phyloP scores from a whole-genome alignment of 177 flowering plant genomes.

The Telopea speciosissima region DNA sequence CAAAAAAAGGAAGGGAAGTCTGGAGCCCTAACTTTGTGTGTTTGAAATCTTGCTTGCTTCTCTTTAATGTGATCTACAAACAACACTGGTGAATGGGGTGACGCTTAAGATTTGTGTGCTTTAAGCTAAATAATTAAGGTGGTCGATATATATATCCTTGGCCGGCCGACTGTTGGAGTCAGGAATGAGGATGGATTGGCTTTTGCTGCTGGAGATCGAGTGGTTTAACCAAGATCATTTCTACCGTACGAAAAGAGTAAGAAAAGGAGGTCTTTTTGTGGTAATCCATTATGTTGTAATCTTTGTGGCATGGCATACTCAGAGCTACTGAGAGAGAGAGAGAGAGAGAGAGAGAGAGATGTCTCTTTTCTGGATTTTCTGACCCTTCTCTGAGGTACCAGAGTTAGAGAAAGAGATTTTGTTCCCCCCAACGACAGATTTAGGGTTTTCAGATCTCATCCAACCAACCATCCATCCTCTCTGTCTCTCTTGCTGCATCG shows the following conservation, averaged over 20 bases:
- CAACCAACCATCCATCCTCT: no score
- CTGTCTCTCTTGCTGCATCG: no score
- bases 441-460: no score
- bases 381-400: not conserved
- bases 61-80: not conserved
- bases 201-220: not conserved
- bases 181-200: not conserved
- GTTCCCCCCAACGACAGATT: no score
- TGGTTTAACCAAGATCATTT: not conserved
- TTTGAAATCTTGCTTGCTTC: not conserved
- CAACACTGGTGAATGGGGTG: not conserved
- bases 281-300: not conserved
- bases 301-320: no score
- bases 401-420: no score
- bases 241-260: not conserved
- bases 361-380: not conserved
- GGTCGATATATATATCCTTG: no score
- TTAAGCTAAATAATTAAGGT: no score
- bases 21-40: not conserved
- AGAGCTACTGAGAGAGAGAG: no score
- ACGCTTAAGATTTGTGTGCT: not conserved
- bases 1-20: not conserved
- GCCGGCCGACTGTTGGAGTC: no score
- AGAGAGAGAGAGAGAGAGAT: no score
- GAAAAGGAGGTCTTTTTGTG: not conserved